These are phyloP conservation scores for Amanita fuliginea DNA, from an alignment of 768 basidiomycete species.

Conservation along the genomic window DNA sequence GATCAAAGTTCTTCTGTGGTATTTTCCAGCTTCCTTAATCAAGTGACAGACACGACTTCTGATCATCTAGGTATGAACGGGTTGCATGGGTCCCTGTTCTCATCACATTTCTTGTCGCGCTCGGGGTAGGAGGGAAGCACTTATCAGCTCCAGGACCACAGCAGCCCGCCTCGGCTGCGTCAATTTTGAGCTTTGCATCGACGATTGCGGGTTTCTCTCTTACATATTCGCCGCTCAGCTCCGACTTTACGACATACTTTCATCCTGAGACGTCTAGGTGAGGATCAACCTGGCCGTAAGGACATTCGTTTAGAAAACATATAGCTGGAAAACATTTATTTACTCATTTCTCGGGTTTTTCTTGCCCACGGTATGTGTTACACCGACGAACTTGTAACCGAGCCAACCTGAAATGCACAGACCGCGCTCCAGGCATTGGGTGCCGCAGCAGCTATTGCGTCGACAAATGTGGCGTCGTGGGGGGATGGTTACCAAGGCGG, in stretches of 20 bases:
- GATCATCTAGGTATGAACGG: conserved; percentile 47
- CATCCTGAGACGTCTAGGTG: conserved; percentile 47
- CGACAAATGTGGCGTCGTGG: conserved; percentile 51
- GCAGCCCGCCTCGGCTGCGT: conserved; percentile 40
- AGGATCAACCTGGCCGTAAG: conserved; percentile 1
- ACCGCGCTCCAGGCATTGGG: conserved; percentile 40
- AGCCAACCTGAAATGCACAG: conserved; percentile 11
- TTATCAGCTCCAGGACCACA: conserved; percentile 37
- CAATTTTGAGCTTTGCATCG: conserved; percentile 55
- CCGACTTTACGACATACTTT: conserved; percentile 72
- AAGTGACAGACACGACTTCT: not conserved
- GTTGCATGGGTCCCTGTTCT: conserved; percentile 70
- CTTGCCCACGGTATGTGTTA: conserved; percentile 37
- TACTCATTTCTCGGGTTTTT: conserved; percentile 64
- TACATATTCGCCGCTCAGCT: conserved; percentile 47
- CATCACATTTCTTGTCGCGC: conserved; percentile 58
- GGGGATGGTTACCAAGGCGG: conserved; percentile 40
- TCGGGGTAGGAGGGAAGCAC: conserved; percentile 68
- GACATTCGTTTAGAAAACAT: not conserved
- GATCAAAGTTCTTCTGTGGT: conserved; percentile 36
- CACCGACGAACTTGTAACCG: not conserved
- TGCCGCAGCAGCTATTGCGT: conserved; percentile 53
- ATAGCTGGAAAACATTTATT: conserved; percentile 50
- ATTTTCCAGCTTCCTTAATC: not conserved
- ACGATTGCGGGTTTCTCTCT: conserved; percentile 67